These are phyloP conservation scores for Pulchroboletus neoregius DNA, from an alignment of 1,284 basidiomycete species.

Conservation along the genomic window DNA sequence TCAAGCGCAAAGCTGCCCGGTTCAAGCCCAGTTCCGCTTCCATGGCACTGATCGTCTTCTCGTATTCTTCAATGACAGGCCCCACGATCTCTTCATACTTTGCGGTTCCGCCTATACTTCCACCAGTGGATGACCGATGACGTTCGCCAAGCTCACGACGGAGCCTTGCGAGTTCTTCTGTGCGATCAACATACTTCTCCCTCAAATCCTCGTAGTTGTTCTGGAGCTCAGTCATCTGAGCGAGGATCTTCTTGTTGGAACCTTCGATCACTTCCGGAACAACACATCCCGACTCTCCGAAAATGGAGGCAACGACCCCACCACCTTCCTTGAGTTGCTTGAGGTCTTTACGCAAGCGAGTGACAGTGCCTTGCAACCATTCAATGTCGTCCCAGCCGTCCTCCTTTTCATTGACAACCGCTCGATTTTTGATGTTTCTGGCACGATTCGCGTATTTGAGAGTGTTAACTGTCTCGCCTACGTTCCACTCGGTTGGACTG, in stretches of 20 bases:
- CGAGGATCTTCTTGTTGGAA: constrained; percentile 66
- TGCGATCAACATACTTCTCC: constrained; percentile 81
- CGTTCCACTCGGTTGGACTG: constrained; percentile 93
- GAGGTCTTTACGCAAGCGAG: constrained; percentile 78
- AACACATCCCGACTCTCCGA: constrained; percentile 28
- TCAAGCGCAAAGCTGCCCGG: constrained; percentile 82
- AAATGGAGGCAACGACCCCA: constrained; percentile 20
- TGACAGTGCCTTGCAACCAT: constrained; percentile 86
- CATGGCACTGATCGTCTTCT: constrained; percentile 93
- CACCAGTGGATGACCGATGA: constrained; percentile 57
- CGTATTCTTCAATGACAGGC: constrained; percentile 97
- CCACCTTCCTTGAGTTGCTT: constrained; percentile 75
- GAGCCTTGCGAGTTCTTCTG: constrained; percentile 79
- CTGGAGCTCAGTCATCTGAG: constrained; percentile 74
- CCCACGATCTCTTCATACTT: constrained; percentile 97
- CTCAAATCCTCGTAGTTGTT: constrained; percentile 80
- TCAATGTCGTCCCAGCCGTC: constrained; percentile 99
- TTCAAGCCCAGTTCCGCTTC: constrained; percentile 92
- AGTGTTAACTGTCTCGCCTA: constrained; percentile 93
- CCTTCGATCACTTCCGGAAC: constrained; percentile 44
- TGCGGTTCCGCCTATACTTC: constrained; percentile 63
- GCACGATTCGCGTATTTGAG: constrained; percentile 98
- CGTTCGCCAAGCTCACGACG: constrained; percentile 73
- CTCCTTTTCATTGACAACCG: constrained; percentile 90
- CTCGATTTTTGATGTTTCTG: constrained; percentile 94